phyloP scores from a whole-genome alignment of 2,329 filamentous ascomycete genomes.

The Lachnellula cervina region DNA sequence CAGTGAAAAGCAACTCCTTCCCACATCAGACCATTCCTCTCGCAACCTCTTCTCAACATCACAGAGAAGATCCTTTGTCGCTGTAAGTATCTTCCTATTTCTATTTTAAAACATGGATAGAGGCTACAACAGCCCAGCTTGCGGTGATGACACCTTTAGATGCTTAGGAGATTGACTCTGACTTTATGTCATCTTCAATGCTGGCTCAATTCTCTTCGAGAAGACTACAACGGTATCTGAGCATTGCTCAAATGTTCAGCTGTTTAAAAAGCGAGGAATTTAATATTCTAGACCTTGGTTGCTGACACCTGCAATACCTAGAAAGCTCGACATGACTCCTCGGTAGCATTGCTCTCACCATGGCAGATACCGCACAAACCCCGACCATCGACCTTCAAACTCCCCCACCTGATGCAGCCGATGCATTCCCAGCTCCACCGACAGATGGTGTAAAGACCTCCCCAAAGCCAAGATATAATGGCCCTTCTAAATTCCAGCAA shows the following conservation, averaged over 20 bases:
- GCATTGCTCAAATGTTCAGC: constrained; percentile 36
- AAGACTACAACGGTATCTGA: constrained; percentile 99
- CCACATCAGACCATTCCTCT: not conserved
- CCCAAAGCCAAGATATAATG: constrained; percentile 11
- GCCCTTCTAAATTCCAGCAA: constrained; percentile 35
- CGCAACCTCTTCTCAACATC: constrained; percentile 10
- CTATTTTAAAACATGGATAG: not conserved
- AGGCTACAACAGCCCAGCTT: constrained; percentile 13
- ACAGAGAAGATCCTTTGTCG: not conserved
- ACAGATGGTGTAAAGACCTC: not conserved
- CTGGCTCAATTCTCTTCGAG: constrained; percentile 55
- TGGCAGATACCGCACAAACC: constrained; percentile 22
- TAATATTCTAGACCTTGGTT: not conserved
- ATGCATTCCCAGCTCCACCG: not conserved
- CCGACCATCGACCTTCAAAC: not conserved
- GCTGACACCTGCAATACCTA: constrained; percentile 10
- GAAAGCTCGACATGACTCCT: constrained; percentile 23
- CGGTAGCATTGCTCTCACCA: constrained; percentile 20
- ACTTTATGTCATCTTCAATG: constrained; percentile 54
- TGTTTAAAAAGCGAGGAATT: constrained; percentile 1
- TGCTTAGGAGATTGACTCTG: constrained; percentile 47
- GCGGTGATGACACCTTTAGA: constrained; percentile 59
- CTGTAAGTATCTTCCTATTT: constrained; percentile 14
- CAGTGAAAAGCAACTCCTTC: not conserved
- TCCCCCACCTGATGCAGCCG: constrained; percentile 4